A percentile compares a stretch with the other conserved stretches of the same genome.
These are phyloP conservation scores for Candida easanensis DNA, from an alignment of 805 yeast species.

Conservation along the genomic window DNA sequence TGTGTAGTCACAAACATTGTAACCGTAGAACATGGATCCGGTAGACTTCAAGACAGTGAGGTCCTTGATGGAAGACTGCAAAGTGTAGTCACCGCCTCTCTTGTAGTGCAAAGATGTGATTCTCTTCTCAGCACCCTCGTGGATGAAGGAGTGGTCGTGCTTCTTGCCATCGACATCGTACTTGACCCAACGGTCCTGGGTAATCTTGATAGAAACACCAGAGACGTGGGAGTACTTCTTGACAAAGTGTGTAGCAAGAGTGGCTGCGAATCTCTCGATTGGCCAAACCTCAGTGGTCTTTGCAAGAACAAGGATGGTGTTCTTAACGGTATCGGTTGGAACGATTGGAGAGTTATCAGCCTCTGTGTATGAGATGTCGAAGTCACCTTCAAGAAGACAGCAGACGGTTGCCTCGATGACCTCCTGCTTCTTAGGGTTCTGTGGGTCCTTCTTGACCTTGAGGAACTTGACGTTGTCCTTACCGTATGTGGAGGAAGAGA, in stretches of 20 bases:
- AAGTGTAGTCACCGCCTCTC: constrained; percentile 50
- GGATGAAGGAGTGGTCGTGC: constrained; percentile 81
- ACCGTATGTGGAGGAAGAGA: constrained; percentile 69
- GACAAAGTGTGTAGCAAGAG: constrained; percentile 77
- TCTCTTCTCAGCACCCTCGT: constrained; percentile 82
- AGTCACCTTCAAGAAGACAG: constrained; percentile 71
- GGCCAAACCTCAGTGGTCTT: constrained; percentile 85
- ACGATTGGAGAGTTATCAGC: constrained; percentile 90
- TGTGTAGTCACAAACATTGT: constrained; percentile 82
- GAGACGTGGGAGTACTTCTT: constrained; percentile 73
- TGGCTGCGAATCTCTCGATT: constrained; percentile 85
- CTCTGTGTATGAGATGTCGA: constrained; percentile 77
- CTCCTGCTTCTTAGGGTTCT: constrained; percentile 71
- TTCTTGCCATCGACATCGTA: constrained; percentile 67
- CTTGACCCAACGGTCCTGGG: constrained; percentile 80
- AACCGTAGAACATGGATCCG: constrained; percentile 90
- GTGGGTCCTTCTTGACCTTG: constrained; percentile 78
- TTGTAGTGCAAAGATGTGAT: constrained; percentile 50
- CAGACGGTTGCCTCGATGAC: constrained; percentile 83
- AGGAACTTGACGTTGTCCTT: constrained; percentile 90
- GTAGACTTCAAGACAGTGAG: constrained; percentile 86
- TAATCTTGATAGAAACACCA: constrained; percentile 63
- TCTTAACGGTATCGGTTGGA: constrained; percentile 92
- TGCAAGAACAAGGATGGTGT: constrained; percentile 82
- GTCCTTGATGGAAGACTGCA: constrained; percentile 72